A percentile compares a stretch with the other conserved stretches of the same genome.
phyloP scores from a whole-genome alignment of 495 filamentous ascomycete species.

The Mytilinidion resinicola region DNA sequence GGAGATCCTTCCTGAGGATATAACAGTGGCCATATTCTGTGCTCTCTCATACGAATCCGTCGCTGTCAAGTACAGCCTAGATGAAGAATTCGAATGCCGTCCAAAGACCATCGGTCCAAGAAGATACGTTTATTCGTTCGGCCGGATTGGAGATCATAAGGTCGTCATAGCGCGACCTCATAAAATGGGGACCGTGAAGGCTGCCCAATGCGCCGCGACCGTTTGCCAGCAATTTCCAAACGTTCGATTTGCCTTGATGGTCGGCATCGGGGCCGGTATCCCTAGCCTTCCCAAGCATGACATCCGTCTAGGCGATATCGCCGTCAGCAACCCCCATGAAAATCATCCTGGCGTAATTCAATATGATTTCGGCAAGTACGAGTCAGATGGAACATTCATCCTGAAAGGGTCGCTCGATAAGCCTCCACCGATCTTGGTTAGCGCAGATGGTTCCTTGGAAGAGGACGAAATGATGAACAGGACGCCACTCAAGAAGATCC shows the following conservation, averaged over 20 bases:
- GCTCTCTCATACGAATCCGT: too few species aligned
- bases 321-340: conserved; percentile 33
- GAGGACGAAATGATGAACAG: too few species aligned
- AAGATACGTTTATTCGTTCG: conserved; percentile 37
- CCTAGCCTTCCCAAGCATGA: conserved; percentile 24
- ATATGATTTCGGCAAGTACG: conserved; percentile 24
- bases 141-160: conserved; percentile 31
- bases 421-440: neutral
- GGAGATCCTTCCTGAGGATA: too few species aligned
- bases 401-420: neutral
- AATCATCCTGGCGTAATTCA: conserved; percentile 33
- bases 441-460: too few species aligned
- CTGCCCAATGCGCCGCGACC: conserved; percentile 11
- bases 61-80: too few species aligned
- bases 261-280: conserved; percentile 32
- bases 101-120: too few species aligned
- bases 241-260: neutral
- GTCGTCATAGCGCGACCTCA: conserved; percentile 36
- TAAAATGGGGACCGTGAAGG: conserved; percentile 28
- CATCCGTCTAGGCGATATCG: conserved; percentile 38
- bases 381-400: neutral
- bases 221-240: conserved; percentile 5
- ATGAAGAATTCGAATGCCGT: too few species aligned
- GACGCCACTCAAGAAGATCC: too few species aligned
- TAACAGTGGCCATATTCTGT: too few species aligned